These are phyloP conservation scores for Grammothele lineata DNA, from an alignment of 768 basidiomycete genomes.

Conservation along the genomic window DNA sequence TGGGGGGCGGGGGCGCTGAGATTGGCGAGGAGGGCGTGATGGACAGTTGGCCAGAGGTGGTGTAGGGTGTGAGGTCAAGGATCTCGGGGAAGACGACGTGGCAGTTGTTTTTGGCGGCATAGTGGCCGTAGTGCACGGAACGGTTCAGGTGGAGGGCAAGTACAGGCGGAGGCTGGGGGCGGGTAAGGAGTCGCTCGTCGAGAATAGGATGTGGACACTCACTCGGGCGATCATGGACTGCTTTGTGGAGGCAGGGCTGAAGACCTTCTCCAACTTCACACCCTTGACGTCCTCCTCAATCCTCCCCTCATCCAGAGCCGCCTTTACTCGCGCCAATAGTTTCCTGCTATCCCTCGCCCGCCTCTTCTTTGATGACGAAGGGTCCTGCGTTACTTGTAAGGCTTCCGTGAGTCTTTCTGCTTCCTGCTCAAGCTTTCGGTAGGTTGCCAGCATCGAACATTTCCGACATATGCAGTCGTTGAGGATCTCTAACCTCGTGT, in stretches of 20 bases:
- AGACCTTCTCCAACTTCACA: slow-evolving; percentile 72
- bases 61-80: slow-evolving; percentile 86
- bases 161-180: slow-evolving; percentile 71
- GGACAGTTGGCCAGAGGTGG: slow-evolving; percentile 75
- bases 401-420: slow-evolving; percentile 45
- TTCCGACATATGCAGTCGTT: slow-evolving; percentile 91
- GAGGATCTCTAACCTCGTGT: slow-evolving; percentile 83
- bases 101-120: slow-evolving; percentile 80
- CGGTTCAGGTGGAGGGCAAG: slow-evolving; percentile 90
- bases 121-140: slow-evolving; percentile 75
- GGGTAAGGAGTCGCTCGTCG: neutral
- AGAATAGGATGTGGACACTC: slow-evolving; percentile 24
- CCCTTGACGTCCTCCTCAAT: slow-evolving; percentile 85
- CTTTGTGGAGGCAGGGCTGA: slow-evolving; percentile 74
- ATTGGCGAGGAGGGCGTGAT: slow-evolving; percentile 66
- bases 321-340: slow-evolving; percentile 55
- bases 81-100: slow-evolving; percentile 80
- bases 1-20: slow-evolving; percentile 52
- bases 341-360: slow-evolving; percentile 67
- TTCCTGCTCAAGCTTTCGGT: slow-evolving; percentile 58
- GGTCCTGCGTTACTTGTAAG: slow-evolving; percentile 32
- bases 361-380: slow-evolving; percentile 71
- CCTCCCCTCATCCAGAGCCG: slow-evolving; percentile 65
- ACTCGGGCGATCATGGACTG: slow-evolving; percentile 92
- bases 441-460: slow-evolving; percentile 83